Base-by-base conservation (phyloP, 2,329 filamentous ascomycete species). In the Eutypella sp. region DNA sequence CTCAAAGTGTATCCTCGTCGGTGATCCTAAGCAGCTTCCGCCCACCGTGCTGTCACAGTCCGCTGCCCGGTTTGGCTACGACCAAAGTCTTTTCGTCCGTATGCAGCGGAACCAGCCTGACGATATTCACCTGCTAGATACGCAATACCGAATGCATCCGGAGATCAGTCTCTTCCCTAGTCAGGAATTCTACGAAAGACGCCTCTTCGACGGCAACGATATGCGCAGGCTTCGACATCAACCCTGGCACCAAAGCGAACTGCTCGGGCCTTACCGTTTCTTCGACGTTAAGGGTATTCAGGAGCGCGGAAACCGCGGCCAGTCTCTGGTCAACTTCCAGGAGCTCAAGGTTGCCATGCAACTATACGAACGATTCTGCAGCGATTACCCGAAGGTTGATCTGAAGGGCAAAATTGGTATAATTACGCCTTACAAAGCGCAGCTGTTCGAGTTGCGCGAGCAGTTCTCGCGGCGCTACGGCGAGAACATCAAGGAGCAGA, bases 61-160 rank as follows among this genome's bases (percentile, higher is more conserved):
- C 57, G 93, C 93, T 4, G 88, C 91, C 13, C 81, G 84, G 31
- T 97, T 91, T 66, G 90, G 93, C 53, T 99, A 97, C 67, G 92
- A 97, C 61, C 93, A 99, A 70, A 96, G 89, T 76, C 73, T 99
- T 68, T 99, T 99, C 71, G 93, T 97, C 44, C 87, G 93, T 27
- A 99, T 99, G 92, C 93, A 97, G 63, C 84, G 84, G 58, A 96
- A 96, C 53, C 85, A 92, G 57, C 88, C 89, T 1, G 74, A 87
- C 25, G 86, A 95, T 53, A 84, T 99, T 15, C 92, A 99, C 70
- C 76, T 99, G 22, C 81, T 99, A n/a, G 92, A 97, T 62, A 93
- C 87, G 46, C 93, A 99, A 63, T 99, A 99, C 65, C 93, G 93
- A 68, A 99, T 99, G 95, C 93, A 99, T 69, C 93, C 95, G 0